Evolutionary conservation across 2,329 filamentous ascomycete species (phyloP).

Genomic region (Trichothecium roseum): DNA sequence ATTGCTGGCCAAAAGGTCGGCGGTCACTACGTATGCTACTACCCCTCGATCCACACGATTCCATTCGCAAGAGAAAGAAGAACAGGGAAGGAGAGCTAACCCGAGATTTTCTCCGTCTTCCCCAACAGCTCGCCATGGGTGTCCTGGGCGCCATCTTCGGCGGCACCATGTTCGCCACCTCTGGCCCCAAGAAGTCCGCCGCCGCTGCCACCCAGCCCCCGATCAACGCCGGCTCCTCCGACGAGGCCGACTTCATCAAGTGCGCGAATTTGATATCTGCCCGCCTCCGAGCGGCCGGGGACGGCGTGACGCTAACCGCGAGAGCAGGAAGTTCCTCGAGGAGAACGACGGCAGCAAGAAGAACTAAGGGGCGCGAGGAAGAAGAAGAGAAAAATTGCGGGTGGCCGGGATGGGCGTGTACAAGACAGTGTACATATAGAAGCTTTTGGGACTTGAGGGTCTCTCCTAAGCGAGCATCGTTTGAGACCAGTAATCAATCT

Average conservation of each 20-base stretch:
- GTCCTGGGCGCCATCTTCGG: constrained; percentile 41
- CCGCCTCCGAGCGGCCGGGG: neutral
- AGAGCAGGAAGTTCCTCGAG: constrained; percentile 29
- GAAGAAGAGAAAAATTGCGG: constrained; percentile 5
- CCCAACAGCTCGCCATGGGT: constrained; percentile 44
- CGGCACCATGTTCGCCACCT: constrained; percentile 31
- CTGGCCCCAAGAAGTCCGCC: constrained; percentile 32
- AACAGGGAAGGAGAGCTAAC: neutral
- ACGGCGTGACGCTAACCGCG: constrained; percentile 1
- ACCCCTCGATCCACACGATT: constrained; percentile 1
- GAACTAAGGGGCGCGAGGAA: constrained; percentile 17
- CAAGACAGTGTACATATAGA: constrained; percentile 24
- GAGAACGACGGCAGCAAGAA: constrained; percentile 26
- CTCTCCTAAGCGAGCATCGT: constrained; percentile 1
- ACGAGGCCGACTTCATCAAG: constrained; percentile 58
- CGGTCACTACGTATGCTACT: constrained; percentile 47
- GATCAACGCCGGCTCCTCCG: constrained; percentile 51
- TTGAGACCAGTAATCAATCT: constrained; percentile 4
- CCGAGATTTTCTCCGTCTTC: constrained; percentile 10
- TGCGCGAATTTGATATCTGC: constrained; percentile 26
- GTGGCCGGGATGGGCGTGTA: constrained; percentile 9
- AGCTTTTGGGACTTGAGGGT: constrained; percentile 9
- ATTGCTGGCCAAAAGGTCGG: constrained; percentile 49
- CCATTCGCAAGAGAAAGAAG: constrained; percentile 1
- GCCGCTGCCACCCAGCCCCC: constrained; percentile 39